Evolutionary conservation across 2,329 filamentous ascomycete species (phyloP), one percentile per base, ranked within the genome.

Genomic region (Dothistroma septosporum): DNA sequence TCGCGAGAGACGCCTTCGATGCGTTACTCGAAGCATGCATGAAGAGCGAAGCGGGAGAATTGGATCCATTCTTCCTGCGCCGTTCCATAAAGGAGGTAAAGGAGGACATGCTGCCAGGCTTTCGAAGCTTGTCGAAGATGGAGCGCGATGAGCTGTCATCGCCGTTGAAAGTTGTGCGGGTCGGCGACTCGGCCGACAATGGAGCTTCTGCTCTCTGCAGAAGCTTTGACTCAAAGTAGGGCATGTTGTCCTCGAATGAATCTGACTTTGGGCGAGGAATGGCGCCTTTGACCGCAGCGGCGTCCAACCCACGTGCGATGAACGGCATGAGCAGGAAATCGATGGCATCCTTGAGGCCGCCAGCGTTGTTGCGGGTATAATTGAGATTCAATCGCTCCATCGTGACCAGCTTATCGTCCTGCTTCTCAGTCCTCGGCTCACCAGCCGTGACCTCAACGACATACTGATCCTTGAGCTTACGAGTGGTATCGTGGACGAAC

Each of bases 181-280:
- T 93, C 0, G 92, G 93, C 22, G 92, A 96, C 73, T 97, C 93
- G 4, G 90, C 92, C 14, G 86, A 84, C 53, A 81, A 83, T 1
- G 90, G 85, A 4, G 89, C 85, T 37, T 93, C 92, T 4, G 93
- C 92, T 70, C 95, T 92, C 76, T 97, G 94, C 57, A 99, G 84
- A 50, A 99, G 84, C 79, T 97, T 97, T 1, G 93, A 97, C 74
- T 97, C 91, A 72, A 99, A 99, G 79, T 92, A 97, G 60, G 92
- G 93, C 56, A 97, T 83, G 8, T 93, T 96, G 70, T 99, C 93
- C 74, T 99, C 94, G 66, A 99, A 99, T 0, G 94, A 97, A 75
- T 99, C 94, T 0, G 94, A 97, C 79, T 97, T 97, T 64, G 94
- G 94, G n/a, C 94, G 89, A 21, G 93, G 92, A 66, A 97, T 94